Evolutionary conservation across 1,139 yeast species (phyloP).

Genomic region (Kodamaea anthophila): DNA sequence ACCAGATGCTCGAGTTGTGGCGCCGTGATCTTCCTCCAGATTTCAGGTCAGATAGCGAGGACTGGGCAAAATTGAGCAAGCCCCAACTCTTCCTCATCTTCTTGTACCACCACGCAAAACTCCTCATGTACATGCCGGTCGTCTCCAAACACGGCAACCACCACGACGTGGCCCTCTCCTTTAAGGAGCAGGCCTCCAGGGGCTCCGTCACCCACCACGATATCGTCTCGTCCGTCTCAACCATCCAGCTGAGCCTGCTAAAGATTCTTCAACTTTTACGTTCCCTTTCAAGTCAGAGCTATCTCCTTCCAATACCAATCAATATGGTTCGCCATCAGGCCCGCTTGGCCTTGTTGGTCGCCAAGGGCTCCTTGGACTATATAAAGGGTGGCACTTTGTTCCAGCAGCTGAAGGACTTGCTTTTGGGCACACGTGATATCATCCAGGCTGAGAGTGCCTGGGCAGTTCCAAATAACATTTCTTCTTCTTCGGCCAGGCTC

Average conservation of each 20-base stretch:
- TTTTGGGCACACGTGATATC: slow-evolving; percentile 43
- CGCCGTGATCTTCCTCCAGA: slow-evolving; percentile 59
- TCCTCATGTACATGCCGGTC: slow-evolving; percentile 74
- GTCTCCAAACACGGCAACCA: slow-evolving; percentile 45
- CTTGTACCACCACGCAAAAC: slow-evolving; percentile 72
- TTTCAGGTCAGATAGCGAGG: slow-evolving; percentile 60
- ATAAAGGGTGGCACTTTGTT: slow-evolving; percentile 78
- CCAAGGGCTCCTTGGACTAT: slow-evolving; percentile 76
- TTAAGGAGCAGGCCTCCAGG: slow-evolving; percentile 29
- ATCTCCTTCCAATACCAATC: slow-evolving; percentile 57
- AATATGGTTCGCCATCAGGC: slow-evolving; percentile 68
- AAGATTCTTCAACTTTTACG: slow-evolving; percentile 57
- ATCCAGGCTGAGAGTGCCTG: slow-evolving; percentile 45
- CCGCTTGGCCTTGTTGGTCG: slow-evolving; percentile 61
- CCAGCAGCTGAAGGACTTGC: slow-evolving; percentile 56
- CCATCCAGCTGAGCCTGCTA: slow-evolving; percentile 71
- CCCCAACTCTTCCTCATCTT: slow-evolving; percentile 58
- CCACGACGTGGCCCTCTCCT: slow-evolving; percentile 40
- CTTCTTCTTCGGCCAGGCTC: slow-evolving; percentile 48
- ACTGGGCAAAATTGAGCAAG: slow-evolving; percentile 50
- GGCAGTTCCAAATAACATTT: slow-evolving; percentile 56
- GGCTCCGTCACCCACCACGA: slow-evolving; percentile 15
- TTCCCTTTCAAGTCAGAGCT: slow-evolving; percentile 34
- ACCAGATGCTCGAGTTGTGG: slow-evolving; percentile 76
- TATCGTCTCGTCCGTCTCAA: slow-evolving; percentile 47